These are phyloP conservation scores for Alternaria atra DNA, from an alignment of 2,329 filamentous ascomycete genomes.

Conservation along the genomic window DNA sequence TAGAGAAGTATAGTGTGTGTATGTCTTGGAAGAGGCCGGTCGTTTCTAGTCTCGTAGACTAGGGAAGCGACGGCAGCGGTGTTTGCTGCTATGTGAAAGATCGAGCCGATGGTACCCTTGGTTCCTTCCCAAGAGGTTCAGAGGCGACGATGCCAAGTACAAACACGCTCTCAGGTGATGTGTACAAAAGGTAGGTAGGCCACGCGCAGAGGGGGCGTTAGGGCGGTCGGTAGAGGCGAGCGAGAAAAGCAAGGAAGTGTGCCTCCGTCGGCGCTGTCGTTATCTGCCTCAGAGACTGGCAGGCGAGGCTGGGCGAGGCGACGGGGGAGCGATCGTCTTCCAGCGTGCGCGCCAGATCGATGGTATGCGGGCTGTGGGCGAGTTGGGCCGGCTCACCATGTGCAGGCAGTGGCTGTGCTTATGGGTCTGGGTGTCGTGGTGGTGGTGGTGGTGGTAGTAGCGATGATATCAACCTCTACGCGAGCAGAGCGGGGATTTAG, in stretches of 20 bases:
- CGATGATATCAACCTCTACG: constrained; percentile 35
- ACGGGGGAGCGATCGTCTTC: constrained; percentile 44
- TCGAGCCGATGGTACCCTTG: constrained; percentile 20
- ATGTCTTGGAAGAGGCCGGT: constrained; percentile 13
- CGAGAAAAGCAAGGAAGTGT: constrained; percentile 56
- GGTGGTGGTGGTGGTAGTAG: constrained; percentile 27
- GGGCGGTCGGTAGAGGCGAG: constrained; percentile 56
- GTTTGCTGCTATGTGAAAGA: constrained; percentile 21
- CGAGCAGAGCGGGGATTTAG: constrained; percentile 35
- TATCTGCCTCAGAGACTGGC: constrained; percentile 44
- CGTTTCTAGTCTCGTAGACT: background rate
- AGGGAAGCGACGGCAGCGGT: constrained; percentile 29
- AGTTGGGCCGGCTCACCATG: constrained; percentile 31
- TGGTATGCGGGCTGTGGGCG: constrained; percentile 27
- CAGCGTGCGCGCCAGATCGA: constrained; percentile 53
- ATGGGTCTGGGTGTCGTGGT: constrained; percentile 22
- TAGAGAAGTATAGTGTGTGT: constrained; percentile 14
- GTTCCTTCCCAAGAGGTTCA: constrained; percentile 26
- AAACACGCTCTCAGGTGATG: constrained; percentile 17
- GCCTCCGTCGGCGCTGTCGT: constrained; percentile 54
- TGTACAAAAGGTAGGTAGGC: constrained; percentile 17
- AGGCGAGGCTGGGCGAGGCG: constrained; percentile 42
- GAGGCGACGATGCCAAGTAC: constrained; percentile 29
- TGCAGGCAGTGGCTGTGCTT: constrained; percentile 30
- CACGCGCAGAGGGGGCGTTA: constrained; percentile 42